Conservation (phyloP, 192 early-diverging fungal species). For the Umbelopsis vinacea region DNA sequence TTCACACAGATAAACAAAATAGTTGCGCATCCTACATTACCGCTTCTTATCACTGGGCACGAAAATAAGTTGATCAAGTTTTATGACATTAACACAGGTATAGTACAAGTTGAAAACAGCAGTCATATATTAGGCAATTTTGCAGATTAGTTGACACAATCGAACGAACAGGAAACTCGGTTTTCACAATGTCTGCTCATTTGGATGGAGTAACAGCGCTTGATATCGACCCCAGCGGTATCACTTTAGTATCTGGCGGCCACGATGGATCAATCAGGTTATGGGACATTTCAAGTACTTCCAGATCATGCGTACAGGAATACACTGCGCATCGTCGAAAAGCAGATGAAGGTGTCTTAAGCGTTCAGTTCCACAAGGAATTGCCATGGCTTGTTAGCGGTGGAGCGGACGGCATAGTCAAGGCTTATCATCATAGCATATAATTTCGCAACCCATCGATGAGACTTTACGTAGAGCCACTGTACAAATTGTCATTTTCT, state of each 20-base stretch:
- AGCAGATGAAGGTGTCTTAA: slow-evolving; percentile 76
- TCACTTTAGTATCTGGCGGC: slow-evolving; percentile 68
- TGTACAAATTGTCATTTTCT: slow-evolving; percentile 5
- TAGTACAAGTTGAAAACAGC: slow-evolving; percentile 9
- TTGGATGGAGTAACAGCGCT: slow-evolving; percentile 69
- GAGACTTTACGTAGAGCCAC: not conserved
- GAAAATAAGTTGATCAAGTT: slow-evolving; percentile 78
- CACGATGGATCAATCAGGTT: slow-evolving; percentile 79
- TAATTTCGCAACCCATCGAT: not conserved
- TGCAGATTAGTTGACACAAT: not conserved
- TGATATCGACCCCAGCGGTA: slow-evolving; percentile 66
- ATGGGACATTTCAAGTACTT: slow-evolving; percentile 70
- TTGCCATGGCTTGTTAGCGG: slow-evolving; percentile 59
- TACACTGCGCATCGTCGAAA: slow-evolving; percentile 71
- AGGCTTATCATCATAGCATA: slow-evolving; percentile 49
- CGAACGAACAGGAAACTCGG: slow-evolving; percentile 58
- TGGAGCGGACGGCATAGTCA: slow-evolving; percentile 64
- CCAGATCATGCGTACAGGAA: slow-evolving; percentile 71
- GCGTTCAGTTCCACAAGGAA: slow-evolving; percentile 60
- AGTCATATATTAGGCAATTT: not conserved
- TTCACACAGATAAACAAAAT: slow-evolving; percentile 81
- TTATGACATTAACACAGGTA: slow-evolving; percentile 77
- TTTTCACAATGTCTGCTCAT: slow-evolving; percentile 68
- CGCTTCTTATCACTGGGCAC: slow-evolving; percentile 73
- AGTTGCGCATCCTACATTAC: slow-evolving; percentile 71